Evolutionary conservation across 148 eudicot species (phyloP).

Genomic region (Rhododendron ovatum): DNA sequence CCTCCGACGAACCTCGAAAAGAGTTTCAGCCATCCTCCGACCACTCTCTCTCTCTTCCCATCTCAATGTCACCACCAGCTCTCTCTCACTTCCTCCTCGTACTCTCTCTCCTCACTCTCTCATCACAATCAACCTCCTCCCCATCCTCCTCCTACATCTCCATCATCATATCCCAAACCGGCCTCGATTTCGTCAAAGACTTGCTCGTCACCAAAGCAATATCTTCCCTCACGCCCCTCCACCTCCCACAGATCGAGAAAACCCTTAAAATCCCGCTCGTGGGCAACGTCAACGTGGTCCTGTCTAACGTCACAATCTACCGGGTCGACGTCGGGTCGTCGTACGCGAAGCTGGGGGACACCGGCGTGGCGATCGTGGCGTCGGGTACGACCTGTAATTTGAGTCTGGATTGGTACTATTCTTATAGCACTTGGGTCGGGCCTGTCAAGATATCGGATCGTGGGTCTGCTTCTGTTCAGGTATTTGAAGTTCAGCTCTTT

Average conservation of each 20-base stretch:
- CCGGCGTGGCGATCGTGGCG: constrained; percentile 49
- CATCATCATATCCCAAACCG: constrained; percentile 65
- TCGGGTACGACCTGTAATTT: constrained; percentile 61
- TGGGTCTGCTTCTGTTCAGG: constrained; percentile 80
- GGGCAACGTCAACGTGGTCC: constrained; percentile 56
- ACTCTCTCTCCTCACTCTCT: background rate
- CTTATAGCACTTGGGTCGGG: constrained; percentile 65
- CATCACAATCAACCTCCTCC: background rate
- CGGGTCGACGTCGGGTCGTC: constrained; percentile 54
- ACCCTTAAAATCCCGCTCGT: constrained; percentile 49
- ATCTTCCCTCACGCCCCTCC: constrained; percentile 69
- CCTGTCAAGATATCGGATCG: constrained; percentile 60
- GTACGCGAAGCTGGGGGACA: constrained; percentile 37
- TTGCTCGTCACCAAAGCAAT: constrained; percentile 60
- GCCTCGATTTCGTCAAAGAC: constrained; percentile 69
- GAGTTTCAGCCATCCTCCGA: background rate
- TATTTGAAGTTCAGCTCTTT: constrained; percentile 12
- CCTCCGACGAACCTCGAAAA: background rate
- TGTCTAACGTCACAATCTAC: constrained; percentile 57
- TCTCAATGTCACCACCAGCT: constrained; percentile 7
- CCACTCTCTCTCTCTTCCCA: background rate
- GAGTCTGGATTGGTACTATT: constrained; percentile 80
- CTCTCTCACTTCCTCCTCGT: background rate
- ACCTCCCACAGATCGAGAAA: constrained; percentile 51
- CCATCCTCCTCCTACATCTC: constrained; percentile 47